phyloP scores from a whole-genome alignment of 169 alveolate species.

The Plasmodium cynomolgi region DNA sequence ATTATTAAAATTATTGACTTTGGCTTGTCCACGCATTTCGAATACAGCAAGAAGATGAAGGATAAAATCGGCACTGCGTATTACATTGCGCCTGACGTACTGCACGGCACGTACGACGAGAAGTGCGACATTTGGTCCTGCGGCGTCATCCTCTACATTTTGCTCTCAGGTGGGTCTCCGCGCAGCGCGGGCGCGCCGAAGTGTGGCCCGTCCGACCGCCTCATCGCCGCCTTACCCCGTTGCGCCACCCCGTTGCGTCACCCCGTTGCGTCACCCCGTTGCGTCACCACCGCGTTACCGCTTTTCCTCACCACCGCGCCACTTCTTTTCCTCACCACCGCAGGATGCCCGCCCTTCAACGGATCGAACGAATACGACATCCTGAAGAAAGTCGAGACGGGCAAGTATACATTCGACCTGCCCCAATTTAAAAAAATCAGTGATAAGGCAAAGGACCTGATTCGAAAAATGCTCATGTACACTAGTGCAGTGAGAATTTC shows the following conservation, averaged over 20 bases:
- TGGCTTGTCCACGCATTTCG: conserved; percentile 94
- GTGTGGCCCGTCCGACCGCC: neutral
- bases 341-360: conserved; percentile 92
- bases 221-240: neutral
- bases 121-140: conserved; percentile 93
- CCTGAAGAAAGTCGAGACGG: conserved; percentile 90
- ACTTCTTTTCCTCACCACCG: conserved; percentile 6
- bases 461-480: conserved; percentile 88
- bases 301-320: conserved; percentile 12
- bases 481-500: conserved; percentile 90
- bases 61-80: conserved; percentile 96
- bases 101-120: conserved; percentile 91
- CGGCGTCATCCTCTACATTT: conserved; percentile 91
- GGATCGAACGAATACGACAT: conserved; percentile 91
- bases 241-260: neutral
- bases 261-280: neutral
- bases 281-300: neutral
- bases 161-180: conserved; percentile 83
- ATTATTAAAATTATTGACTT: conserved; percentile 95
- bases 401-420: conserved; percentile 85
- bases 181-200: no score
- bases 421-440: conserved; percentile 90
- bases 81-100: conserved; percentile 94
- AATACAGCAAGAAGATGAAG: conserved; percentile 90
- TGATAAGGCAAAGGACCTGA: conserved; percentile 91